phyloP scores from a whole-genome alignment of 2,329 filamentous ascomycete species.

The Tolypocladium cylindrosporum region DNA sequence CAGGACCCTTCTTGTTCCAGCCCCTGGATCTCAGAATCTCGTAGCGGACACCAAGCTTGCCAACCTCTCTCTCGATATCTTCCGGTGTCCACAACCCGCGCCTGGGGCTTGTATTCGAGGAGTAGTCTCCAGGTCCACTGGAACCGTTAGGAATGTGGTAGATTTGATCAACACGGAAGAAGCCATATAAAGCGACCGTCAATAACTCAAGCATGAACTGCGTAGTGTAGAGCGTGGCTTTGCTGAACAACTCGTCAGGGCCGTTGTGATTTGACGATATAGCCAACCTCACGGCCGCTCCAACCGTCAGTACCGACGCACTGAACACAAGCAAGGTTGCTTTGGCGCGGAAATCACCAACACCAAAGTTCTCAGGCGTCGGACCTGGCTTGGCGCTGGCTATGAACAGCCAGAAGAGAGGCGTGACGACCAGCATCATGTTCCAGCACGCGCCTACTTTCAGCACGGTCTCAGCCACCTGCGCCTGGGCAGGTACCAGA shows the following conservation, averaged over 20 bases:
- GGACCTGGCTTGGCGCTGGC: slow-evolving; percentile 16
- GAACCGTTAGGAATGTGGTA: slow-evolving; percentile 20
- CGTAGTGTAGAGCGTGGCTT: slow-evolving; percentile 24
- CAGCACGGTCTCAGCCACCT: slow-evolving; percentile 6
- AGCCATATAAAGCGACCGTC: slow-evolving; percentile 15
- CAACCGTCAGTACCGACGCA: slow-evolving; percentile 8
- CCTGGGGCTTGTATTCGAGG: too few species aligned
- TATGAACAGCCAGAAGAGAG: slow-evolving; percentile 12
- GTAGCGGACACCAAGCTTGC: not conserved
- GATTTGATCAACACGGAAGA: slow-evolving; percentile 16
- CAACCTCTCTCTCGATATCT: not conserved
- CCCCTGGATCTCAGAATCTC: not conserved
- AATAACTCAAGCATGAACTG: slow-evolving; percentile 21
- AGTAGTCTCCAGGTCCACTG: not conserved
- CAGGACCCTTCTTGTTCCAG: too few species aligned
- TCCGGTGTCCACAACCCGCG: not conserved
- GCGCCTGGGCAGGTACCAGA: slow-evolving; percentile 1
- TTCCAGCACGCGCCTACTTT: slow-evolving; percentile 11
- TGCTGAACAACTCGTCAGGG: slow-evolving; percentile 18
- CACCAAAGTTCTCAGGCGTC: slow-evolving; percentile 19
- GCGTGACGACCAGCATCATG: slow-evolving; percentile 11
- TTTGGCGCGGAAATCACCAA: slow-evolving; percentile 18
- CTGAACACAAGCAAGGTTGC: slow-evolving; percentile 14
- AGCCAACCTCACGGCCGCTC: slow-evolving; percentile 13
- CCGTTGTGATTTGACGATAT: slow-evolving; percentile 9